Base-by-base conservation (phyloP, 305 asterid genomes). In the Ajuga reptans region DNA sequence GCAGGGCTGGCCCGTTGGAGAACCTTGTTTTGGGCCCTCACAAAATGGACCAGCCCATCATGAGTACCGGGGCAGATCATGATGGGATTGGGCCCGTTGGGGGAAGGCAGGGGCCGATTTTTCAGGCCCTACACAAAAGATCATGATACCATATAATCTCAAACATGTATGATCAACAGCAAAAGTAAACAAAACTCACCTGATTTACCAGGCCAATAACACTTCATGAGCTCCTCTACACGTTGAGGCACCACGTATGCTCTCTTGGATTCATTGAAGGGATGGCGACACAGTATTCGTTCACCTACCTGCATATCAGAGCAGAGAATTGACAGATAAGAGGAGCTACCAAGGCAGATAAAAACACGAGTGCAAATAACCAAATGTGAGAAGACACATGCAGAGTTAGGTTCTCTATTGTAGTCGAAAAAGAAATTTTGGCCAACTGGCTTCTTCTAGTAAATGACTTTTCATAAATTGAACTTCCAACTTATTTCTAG, bases 191-290 rank as follows among this genome's bases (percentile, higher is more conserved):
- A 9, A 66, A 75, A 34, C 3, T 39, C 66, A 86, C 96, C 98
- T 81, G 96, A 81, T 80, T 64, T 78, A 31, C 98, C 97, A 33
- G 93, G 87, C 99, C 97, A 94, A 83, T 74, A 94, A 65, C 99
- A 94, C 89, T 87, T 91, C 80, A 89, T 72, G 71, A 94, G 96
- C 82, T 91, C 99, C 84, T 94, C 99, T 33, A 91, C 97, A 69
- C 77, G 91, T 78, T 91, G 88, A 27, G 99, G 99, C 64, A 91
- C 91, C 78, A 94, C 99, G 57, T 86, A 94, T 50, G 99, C 98
- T 75, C 99, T 86, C 83, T 94, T 94, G 74, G 98, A 91, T 76
- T 91, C 99, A 63, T 74, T 87, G 74, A 91, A 94, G 10, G 99
- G 99, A 83, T 94, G 98, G 29, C 97, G 95, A 80, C 99, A 91